A percentile compares a stretch with the other conserved stretches of the same genome.
phyloP scores from a whole-genome alignment of 176 grass and related monocot species.

The Secale cereale region DNA sequence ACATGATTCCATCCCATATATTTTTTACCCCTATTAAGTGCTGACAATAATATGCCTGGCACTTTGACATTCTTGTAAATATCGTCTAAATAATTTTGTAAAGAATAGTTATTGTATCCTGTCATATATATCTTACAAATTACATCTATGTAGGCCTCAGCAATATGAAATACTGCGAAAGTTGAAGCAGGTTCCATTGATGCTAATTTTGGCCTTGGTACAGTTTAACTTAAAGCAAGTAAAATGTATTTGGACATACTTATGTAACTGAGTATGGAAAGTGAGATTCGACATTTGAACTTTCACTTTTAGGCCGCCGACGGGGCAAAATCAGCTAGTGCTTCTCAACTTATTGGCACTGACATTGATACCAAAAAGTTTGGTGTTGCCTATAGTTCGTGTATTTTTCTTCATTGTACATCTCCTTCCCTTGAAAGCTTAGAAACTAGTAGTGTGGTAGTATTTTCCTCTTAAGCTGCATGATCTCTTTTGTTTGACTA shows the following conservation, averaged over 20 bases:
- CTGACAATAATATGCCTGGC: no score
- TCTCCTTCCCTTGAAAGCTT: neutral
- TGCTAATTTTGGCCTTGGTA: constrained; percentile 91
- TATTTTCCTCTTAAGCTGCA: neutral
- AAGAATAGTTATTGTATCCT: no score
- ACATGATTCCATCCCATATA: no score
- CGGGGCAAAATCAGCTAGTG: constrained; percentile 80
- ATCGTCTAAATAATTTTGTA: no score
- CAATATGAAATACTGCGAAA: no score
- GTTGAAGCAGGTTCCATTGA: constrained; percentile 68
- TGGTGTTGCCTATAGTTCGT: constrained; percentile 40
- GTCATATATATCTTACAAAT: no score
- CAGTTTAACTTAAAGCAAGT: constrained; percentile 85
- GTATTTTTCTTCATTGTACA: neutral
- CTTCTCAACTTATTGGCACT: constrained; percentile 80
- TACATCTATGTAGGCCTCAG: no score
- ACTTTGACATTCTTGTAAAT: no score
- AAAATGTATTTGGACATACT: neutral
- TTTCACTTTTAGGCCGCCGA: constrained; percentile 58
- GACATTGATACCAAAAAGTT: constrained; percentile 88
- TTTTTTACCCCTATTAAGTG: no score
- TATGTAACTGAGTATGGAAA: neutral
- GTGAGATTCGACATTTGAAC: neutral
- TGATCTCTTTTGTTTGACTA: neutral
- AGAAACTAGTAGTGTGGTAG: neutral